Conservation (phyloP, 2,329 filamentous ascomycete species). For the Allantophomopsis cytisporea region DNA sequence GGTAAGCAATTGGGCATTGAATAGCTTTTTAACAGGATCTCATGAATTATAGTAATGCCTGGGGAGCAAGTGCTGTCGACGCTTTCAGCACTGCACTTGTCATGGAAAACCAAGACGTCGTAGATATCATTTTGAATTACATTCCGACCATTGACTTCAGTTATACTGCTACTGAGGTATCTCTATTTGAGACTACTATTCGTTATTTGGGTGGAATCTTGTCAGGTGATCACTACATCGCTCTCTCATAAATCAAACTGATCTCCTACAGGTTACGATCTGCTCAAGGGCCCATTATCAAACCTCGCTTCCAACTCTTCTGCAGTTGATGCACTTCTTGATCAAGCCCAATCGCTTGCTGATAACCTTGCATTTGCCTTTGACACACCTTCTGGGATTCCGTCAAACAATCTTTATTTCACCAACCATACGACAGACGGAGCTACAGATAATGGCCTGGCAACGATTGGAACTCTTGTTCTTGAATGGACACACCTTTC, state of each 20-base stretch:
- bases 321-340: slow-evolving; percentile 42
- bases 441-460: slow-evolving; percentile 52
- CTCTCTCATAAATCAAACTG: slow-evolving; percentile 44
- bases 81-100: slow-evolving; percentile 68
- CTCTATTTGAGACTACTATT: slow-evolving; percentile 83
- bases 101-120: slow-evolving; percentile 55
- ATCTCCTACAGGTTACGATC: slow-evolving; percentile 47
- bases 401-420: slow-evolving; percentile 55
- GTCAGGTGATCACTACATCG: slow-evolving; percentile 61
- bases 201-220: slow-evolving; percentile 73
- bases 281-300: slow-evolving; percentile 54
- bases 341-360: slow-evolving; percentile 55
- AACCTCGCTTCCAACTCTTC: slow-evolving; percentile 28
- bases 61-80: slow-evolving; percentile 76
- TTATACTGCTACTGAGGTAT: slow-evolving; percentile 43
- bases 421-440: slow-evolving; percentile 34
- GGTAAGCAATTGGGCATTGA: slow-evolving; percentile 30
- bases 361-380: slow-evolving; percentile 68
- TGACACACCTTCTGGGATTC: slow-evolving; percentile 61
- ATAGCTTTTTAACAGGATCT: slow-evolving; percentile 1
- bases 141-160: slow-evolving; percentile 61
- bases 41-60: slow-evolving; percentile 48
- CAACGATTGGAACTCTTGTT: slow-evolving; percentile 64
- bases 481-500: slow-evolving; percentile 76
- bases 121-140: slow-evolving; percentile 57